Percentiles rank a stretch among this genome's conserved stretches.
These are phyloP conservation scores for Gracilaria vermiculophylla DNA, from an alignment of 23 red algal genomes.

Conservation along the genomic window DNA sequence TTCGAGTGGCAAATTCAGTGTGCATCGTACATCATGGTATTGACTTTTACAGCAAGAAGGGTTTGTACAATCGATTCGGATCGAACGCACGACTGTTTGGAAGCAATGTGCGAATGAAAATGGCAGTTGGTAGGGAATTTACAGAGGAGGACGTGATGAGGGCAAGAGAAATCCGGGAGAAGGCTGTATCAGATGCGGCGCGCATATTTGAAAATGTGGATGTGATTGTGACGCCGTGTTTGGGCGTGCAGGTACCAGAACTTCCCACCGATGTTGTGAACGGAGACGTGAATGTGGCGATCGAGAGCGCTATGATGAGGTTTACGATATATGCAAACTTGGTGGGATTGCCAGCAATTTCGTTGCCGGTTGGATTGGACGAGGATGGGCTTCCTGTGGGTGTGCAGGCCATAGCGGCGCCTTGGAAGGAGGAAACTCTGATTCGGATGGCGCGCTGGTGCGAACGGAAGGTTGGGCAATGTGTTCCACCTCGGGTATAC, in stretches of 20 bases:
- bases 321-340: conserved; percentile 14
- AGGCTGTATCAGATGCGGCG: not conserved
- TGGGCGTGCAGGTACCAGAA: not conserved
- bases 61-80: conserved; percentile 1
- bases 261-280: conserved; percentile 2
- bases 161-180: not conserved
- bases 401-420: not conserved
- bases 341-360: conserved; percentile 2
- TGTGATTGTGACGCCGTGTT: not conserved
- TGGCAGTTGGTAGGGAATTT: conserved; percentile 11
- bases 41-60: not conserved
- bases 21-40: not conserved
- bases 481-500: conserved; percentile 2
- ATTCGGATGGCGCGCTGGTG: conserved; percentile 25
- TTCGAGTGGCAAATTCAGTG: not conserved
- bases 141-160: conserved; percentile 4
- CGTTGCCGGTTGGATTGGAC: conserved; percentile 5
- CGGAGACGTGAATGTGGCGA: not conserved
- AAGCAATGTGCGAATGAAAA: not conserved
- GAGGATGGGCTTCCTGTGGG: conserved; percentile 26
- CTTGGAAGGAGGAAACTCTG: conserved; percentile 24
- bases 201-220: not conserved
- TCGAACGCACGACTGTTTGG: not conserved
- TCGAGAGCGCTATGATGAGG: conserved; percentile 29
- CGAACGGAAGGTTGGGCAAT: not conserved